Evolutionary conservation across 805 yeast species (phyloP), one percentile per base, ranked within the genome.

Genomic region (Trichomonascus vanleenenianus): DNA sequence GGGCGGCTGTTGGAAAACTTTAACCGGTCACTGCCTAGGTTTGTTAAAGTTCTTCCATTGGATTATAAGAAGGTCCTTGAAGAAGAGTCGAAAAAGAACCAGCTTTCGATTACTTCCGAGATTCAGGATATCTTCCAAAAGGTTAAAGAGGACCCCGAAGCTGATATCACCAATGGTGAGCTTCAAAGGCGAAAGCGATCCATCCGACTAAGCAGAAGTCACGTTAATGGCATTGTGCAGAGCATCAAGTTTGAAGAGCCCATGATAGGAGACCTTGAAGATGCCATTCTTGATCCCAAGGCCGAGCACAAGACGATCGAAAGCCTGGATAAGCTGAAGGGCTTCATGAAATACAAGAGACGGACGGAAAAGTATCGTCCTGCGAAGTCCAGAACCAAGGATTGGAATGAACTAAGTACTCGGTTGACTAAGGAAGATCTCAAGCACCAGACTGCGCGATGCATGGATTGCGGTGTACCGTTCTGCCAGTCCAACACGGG

Each of bases 391-490:
- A 80, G 98, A 67, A 73, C 87, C 46, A 75, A 75, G 58, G 97
- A 93, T 67, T 93, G 97, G 97, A 78, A 83, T 53, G 97, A 91
- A 68, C 75, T 91, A 64, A 80, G 94, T 10, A 68, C 78, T 11
- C 78, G 96, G 46, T 73, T 91, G 56, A 72, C 87, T 47, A 84
- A 85, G 67, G 88, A 84, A 43, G 97, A 93, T 55, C 81, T 91
- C 60, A 78, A 81, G 63, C 78, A 75, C 63, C 97, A 91, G 72
- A 85, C 97, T 48, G 96, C 97, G 12, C 80, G 98, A 67, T 91
- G 98, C 76, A 91, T 93, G 95, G 97, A 91, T 69, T 91, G 98
- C 74, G 98, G 98, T 73, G 94, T 93, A 57, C 98, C 98, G 48
- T 91, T 91, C 79, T 91, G 98, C 74, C 94, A 91, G 61, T 83